Evolutionary conservation across 2,329 filamentous ascomycete species (phyloP).

Genomic region (Aureobasidium uvarum): DNA sequence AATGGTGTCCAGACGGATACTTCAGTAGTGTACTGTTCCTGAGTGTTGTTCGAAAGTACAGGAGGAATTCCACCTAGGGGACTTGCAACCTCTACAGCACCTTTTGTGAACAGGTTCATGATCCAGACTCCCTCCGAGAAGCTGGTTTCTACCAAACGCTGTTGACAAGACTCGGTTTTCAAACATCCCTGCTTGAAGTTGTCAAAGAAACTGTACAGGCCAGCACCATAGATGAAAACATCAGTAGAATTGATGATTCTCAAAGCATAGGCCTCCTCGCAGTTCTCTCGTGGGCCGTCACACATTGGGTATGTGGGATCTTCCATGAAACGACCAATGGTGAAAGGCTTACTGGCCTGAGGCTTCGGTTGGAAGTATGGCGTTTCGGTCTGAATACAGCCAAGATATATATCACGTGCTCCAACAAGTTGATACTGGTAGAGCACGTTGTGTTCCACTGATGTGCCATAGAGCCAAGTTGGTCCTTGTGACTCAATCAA

Average conservation of each 20-base stretch:
- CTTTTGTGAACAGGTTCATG: not conserved
- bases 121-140: not conserved
- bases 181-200: not conserved
- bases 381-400: not conserved
- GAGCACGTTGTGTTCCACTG: slow-evolving; percentile 54
- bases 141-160: not conserved
- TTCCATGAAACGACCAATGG: not conserved
- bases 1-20: no score
- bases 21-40: no score
- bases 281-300: not conserved
- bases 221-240: not conserved
- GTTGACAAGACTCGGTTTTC: not conserved
- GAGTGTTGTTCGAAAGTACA: no score
- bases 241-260: not conserved
- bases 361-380: not conserved
- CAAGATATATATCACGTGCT: slow-evolving; percentile 47
- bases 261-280: not conserved
- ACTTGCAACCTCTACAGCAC: not conserved
- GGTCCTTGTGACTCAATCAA: slow-evolving; percentile 37
- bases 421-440: slow-evolving; percentile 55
- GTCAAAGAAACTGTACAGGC: not conserved
- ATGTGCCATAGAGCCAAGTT: slow-evolving; percentile 54
- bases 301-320: not conserved
- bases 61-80: not conserved
- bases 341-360: not conserved